Percentiles rank a stretch among this genome's conserved stretches.
Conservation (phyloP, 2,329 filamentous ascomycete genomes). For the Xylaria sp. region DNA sequence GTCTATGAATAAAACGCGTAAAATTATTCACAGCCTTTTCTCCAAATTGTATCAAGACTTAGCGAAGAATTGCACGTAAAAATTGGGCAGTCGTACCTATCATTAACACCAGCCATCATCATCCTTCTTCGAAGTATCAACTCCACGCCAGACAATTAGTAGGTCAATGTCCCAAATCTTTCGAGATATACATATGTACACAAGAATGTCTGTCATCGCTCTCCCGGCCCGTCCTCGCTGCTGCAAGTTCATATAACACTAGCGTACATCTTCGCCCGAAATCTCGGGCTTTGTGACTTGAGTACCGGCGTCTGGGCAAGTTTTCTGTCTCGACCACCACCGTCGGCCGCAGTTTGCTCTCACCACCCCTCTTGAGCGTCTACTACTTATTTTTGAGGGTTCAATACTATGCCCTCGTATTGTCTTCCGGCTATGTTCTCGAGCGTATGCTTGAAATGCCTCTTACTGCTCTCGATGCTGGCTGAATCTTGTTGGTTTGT, state of each 20-base stretch:
- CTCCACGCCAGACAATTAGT: constrained; percentile 27
- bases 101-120: constrained; percentile 28
- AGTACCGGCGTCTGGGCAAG: neutral
- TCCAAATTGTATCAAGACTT: neutral
- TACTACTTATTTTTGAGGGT: constrained; percentile 59
- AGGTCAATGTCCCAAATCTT: constrained; percentile 35
- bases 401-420: constrained; percentile 89
- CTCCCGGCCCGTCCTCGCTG: constrained; percentile 18
- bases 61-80: neutral
- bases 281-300: constrained; percentile 1
- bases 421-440: constrained; percentile 93
- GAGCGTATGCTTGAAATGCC: constrained; percentile 93
- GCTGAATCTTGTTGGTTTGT: constrained; percentile 85
- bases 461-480: constrained; percentile 86
- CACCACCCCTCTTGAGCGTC: neutral
- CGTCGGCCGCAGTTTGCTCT: neutral
- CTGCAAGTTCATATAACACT: constrained; percentile 28
- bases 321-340: neutral
- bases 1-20: neutral
- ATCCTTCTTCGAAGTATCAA: constrained; percentile 14
- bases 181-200: constrained; percentile 49
- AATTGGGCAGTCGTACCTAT: constrained; percentile 26
- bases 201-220: constrained; percentile 36
- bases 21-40: neutral
- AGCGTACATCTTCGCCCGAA: constrained; percentile 22